A percentile compares a stretch with the other conserved stretches of the same genome.
These are phyloP conservation scores for Eutrema heterophyllum DNA, from an alignment of 345 rosid species.

Conservation along the genomic window DNA sequence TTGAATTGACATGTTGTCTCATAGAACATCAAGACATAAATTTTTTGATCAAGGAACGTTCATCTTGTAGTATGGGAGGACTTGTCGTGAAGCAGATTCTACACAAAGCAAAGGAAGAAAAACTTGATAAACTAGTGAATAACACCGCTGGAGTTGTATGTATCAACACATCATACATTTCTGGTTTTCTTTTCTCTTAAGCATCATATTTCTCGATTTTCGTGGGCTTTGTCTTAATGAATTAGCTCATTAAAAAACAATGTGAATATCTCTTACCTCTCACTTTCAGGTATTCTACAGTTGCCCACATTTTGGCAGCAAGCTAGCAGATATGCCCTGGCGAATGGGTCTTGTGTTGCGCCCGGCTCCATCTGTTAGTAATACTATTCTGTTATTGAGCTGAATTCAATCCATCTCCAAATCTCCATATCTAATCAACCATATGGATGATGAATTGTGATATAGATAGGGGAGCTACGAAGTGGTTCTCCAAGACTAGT, in stretches of 20 bases:
- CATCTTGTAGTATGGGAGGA: slow-evolving; percentile 89
- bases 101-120: slow-evolving; percentile 79
- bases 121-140: slow-evolving; percentile 63
- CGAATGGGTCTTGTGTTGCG: slow-evolving; percentile 95
- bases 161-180: slow-evolving; percentile 11
- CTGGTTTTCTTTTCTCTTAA: neutral
- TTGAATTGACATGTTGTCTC: neutral
- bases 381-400: neutral
- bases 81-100: slow-evolving; percentile 95
- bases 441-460: slow-evolving; percentile 2
- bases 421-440: neutral
- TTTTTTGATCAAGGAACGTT: slow-evolving; percentile 12
- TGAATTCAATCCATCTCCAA: neutral
- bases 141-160: slow-evolving; percentile 92
- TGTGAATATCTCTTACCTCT: neutral
- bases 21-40: neutral
- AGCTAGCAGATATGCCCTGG: slow-evolving; percentile 98
- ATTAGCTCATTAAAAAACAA: neutral
- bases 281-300: slow-evolving; percentile 84
- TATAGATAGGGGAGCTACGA: slow-evolving; percentile 90
- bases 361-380: slow-evolving; percentile 91
- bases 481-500: slow-evolving; percentile 88
- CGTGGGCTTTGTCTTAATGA: neutral
- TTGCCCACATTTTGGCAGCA: slow-evolving; percentile 98
- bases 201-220: neutral